Conservation (phyloP, 345 rosid genomes). For the Lumnitzera littorea region DNA sequence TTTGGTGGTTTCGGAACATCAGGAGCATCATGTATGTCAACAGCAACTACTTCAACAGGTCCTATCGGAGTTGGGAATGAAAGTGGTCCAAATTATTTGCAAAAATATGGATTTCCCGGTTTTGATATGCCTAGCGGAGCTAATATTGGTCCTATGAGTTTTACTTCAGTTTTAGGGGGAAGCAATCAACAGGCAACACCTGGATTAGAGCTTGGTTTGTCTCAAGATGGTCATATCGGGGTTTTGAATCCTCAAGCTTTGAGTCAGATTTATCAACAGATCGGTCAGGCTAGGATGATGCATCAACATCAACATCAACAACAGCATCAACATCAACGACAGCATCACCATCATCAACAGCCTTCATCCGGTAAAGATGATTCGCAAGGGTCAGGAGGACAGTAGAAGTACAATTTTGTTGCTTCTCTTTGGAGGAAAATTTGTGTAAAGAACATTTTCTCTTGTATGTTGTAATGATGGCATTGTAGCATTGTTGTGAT, state of each 20-base stretch:
- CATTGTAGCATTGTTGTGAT: constrained; percentile 35
- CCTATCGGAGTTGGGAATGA: constrained; percentile 40
- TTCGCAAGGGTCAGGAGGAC: constrained; percentile 86
- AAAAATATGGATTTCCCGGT: constrained; percentile 63
- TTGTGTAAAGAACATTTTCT: constrained; percentile 9
- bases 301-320: constrained; percentile 41
- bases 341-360: constrained; percentile 43
- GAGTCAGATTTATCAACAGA: constrained; percentile 86
- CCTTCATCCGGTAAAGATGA: constrained; percentile 56
- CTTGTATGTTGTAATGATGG: constrained; percentile 5
- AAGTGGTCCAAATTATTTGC: constrained; percentile 46
- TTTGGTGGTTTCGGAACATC: constrained; percentile 54
- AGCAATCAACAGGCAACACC: constrained; percentile 50
- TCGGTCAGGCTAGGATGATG: constrained; percentile 56
- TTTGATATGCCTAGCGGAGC: constrained; percentile 57
- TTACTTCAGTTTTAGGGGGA: constrained; percentile 62
- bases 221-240: constrained; percentile 91
- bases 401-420: constrained; percentile 17
- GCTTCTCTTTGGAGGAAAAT: constrained; percentile 16
- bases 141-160: constrained; percentile 66
- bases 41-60: constrained; percentile 11
- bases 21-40: constrained; percentile 30
- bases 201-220: constrained; percentile 88
- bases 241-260: constrained; percentile 68
- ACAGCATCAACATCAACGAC: constrained; percentile 18